A percentile compares a stretch with the other conserved stretches of the same genome.
Conservation (phyloP, 2,329 filamentous ascomycete genomes). For the Diplodia sapinea region DNA sequence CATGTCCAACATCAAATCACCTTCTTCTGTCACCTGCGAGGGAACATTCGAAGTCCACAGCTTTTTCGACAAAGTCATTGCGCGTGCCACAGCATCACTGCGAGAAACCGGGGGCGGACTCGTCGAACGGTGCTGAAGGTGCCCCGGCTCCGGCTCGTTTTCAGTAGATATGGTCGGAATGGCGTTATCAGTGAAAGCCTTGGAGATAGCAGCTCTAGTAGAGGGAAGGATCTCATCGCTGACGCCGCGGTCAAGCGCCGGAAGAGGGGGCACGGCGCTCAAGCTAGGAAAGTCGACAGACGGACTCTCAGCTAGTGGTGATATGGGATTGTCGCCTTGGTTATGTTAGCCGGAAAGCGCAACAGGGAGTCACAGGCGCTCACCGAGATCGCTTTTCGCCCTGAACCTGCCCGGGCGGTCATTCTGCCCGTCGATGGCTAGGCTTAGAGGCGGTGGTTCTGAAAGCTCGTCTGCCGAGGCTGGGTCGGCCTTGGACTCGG, state of each 20-base stretch:
- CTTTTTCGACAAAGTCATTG: constrained; percentile 82
- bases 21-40: constrained; percentile 86
- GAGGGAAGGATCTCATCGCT: constrained; percentile 59
- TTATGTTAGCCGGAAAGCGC: constrained; percentile 19
- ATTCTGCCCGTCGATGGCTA: constrained; percentile 56
- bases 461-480: constrained; percentile 58
- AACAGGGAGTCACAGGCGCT: constrained; percentile 39
- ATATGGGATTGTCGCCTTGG: constrained; percentile 32
- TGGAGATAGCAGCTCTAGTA: constrained; percentile 48
- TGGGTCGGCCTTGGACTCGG: constrained; percentile 63
- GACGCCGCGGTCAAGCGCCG: constrained; percentile 8
- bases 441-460: constrained; percentile 73
- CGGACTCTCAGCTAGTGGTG: constrained; percentile 39
- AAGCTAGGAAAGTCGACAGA: constrained; percentile 43
- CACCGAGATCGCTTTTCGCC: constrained; percentile 56
- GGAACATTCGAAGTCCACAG: constrained; percentile 90
- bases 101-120: constrained; percentile 77
- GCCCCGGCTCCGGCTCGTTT: constrained; percentile 40
- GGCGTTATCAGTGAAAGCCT: constrained; percentile 37
- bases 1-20: constrained; percentile 98
- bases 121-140: constrained; percentile 60
- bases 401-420: constrained; percentile 37
- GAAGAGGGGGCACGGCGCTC: constrained; percentile 56
- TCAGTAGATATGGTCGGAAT: constrained; percentile 41
- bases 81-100: constrained; percentile 80